Base-by-base conservation (phyloP, 495 filamentous ascomycete species). In the Thermochaetoides thermophila region DNA sequence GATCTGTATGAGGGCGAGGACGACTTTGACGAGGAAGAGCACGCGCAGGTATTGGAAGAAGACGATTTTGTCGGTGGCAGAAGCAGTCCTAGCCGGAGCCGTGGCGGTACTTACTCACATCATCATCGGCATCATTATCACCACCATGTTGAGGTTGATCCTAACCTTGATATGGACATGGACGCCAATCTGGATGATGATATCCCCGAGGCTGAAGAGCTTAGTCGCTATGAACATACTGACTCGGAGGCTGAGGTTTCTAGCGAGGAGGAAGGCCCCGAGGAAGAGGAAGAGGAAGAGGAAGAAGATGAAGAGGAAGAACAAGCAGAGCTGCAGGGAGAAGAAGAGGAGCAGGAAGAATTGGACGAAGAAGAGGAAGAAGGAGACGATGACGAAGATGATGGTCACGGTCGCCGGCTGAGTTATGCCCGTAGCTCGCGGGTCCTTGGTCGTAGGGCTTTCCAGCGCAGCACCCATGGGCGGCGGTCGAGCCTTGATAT, bases 241-340 rank as follows among this genome's bases (percentile, higher is more conserved):
- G 84, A 92, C 56, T 84, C 81, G 5, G 82, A 87, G 42, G 69
- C 66, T n/a, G 73, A 76, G 35, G 54, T 80, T 14, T 59, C 45
- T 26, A 64, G 48, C 42, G 49, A 59, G 10, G 47, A 52, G 2
- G 41, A 43, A 6, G 40, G 27, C 16, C 27, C 42, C 42, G 35
- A 44, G 46, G 37, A 53, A 45, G 45, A 58, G 52, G 37, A 26
- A 20, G 47, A n/a, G n/a, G n/a, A n/a, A n/a, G n/a, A n/a, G n/a
- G n/a, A n/a, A n/a, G n/a, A n/a, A n/a, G n/a, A n/a, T n/a, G n/a
- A n/a, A n/a, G n/a, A n/a, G n/a, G n/a, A n/a, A n/a, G n/a, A n/a
- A n/a, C n/a, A n/a, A n/a, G n/a, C n/a, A n/a, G n/a, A n/a, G n/a
- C n/a, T n/a, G n/a, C n/a, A n/a, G n/a, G n/a, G n/a, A n/a, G n/a